Conservation (phyloP, 2,329 filamentous ascomycete genomes). For the Bipolaris bicolor region DNA sequence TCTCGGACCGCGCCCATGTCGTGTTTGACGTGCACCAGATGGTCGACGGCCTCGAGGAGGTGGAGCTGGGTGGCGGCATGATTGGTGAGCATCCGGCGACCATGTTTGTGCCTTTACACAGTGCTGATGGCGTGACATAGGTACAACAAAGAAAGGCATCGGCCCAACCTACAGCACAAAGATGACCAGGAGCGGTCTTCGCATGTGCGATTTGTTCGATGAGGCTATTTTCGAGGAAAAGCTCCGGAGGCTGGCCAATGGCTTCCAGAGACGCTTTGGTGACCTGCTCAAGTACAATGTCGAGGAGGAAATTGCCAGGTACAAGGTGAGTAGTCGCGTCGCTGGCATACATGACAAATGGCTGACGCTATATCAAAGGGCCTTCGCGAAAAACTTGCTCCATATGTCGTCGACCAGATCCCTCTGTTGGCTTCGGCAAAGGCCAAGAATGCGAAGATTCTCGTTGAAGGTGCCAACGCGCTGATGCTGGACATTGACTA, state of each 20-base stretch:
- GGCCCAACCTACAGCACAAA: conserved; percentile 68
- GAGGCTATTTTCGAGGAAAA: conserved; percentile 69
- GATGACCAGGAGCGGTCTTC: conserved; percentile 69
- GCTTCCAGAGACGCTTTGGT: conserved; percentile 73
- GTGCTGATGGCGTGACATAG: conserved; percentile 50
- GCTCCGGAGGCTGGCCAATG: conserved; percentile 64
- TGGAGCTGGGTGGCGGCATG: conserved; percentile 57
- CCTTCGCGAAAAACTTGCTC: conserved; percentile 63
- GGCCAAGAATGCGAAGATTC: conserved; percentile 63
- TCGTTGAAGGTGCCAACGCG: conserved; percentile 73
- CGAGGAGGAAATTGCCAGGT: conserved; percentile 70
- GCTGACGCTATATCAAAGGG: conserved; percentile 38
- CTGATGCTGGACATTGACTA: conserved; percentile 70
- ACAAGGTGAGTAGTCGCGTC: conserved; percentile 53
- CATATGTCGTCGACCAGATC: conserved; percentile 71
- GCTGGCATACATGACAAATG: not conserved
- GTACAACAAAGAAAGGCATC: conserved; percentile 60
- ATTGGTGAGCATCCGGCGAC: conserved; percentile 38
- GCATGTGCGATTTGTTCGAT: conserved; percentile 71
- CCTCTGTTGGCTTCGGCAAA: conserved; percentile 68
- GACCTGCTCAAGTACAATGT: conserved; percentile 70
- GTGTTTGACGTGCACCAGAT: conserved; percentile 69
- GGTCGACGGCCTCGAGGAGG: conserved; percentile 72
- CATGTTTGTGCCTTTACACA: not conserved
- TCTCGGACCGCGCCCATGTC: conserved; percentile 68